These are phyloP conservation scores for Kuraishia borneana DNA, from an alignment of 805 yeast species.

Conservation along the genomic window DNA sequence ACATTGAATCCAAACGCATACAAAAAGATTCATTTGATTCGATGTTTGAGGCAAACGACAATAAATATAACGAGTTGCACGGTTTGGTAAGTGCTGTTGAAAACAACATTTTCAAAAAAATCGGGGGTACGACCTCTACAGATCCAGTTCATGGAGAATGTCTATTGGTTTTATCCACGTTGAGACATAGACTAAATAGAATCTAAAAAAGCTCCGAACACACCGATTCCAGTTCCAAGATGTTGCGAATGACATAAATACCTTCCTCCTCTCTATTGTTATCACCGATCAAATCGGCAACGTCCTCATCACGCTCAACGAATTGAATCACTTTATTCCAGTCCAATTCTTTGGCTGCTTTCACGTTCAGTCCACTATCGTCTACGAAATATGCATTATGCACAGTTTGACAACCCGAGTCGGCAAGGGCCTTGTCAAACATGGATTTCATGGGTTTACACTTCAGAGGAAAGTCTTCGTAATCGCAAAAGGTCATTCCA, in stretches of 20 bases:
- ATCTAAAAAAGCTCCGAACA: slow-evolving; percentile 37
- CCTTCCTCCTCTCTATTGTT: slow-evolving; percentile 25
- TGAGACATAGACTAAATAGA: background rate
- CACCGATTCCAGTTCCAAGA: slow-evolving; percentile 41
- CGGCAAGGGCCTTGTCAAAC: slow-evolving; percentile 51
- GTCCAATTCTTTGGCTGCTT: slow-evolving; percentile 61
- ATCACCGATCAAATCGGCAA: slow-evolving; percentile 15
- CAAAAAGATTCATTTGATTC: too few species aligned
- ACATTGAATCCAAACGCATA: too few species aligned
- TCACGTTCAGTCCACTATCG: slow-evolving; percentile 73
- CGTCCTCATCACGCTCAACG: slow-evolving; percentile 58
- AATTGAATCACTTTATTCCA: slow-evolving; percentile 65
- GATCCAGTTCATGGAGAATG: background rate
- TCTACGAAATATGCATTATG: slow-evolving; percentile 66
- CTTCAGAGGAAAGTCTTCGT: slow-evolving; percentile 51
- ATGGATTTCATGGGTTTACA: slow-evolving; percentile 84
- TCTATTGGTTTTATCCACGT: background rate
- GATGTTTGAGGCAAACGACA: too few species aligned
- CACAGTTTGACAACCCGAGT: slow-evolving; percentile 45
- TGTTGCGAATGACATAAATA: slow-evolving; percentile 41
- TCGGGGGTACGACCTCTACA: background rate
- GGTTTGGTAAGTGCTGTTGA: too few species aligned
- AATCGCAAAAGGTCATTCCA: slow-evolving; percentile 90
- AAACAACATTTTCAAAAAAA: too few species aligned
- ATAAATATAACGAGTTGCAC: too few species aligned